Base-by-base conservation (phyloP, 352 stramenopile genomes). In the Phytophthora sansomeana region DNA sequence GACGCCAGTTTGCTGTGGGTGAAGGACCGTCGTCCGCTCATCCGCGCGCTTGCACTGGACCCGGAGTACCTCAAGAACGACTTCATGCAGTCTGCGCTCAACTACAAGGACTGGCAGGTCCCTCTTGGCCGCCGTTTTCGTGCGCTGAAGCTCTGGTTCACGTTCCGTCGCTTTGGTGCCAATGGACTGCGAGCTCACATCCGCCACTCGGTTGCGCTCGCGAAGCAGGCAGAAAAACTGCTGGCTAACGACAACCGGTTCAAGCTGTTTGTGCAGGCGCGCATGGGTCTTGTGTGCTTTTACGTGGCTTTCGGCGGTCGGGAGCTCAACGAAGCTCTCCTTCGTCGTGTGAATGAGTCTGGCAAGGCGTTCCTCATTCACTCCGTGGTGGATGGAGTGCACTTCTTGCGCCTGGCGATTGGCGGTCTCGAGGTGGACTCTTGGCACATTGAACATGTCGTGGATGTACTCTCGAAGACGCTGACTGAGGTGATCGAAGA, bases 101-200 rank as follows among this genome's bases (percentile, higher is more conserved):
- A 91, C 54, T 91, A 88, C 71, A 88, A 91, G 48, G 81, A 93
- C 72, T 93, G 84, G 81, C 85, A 93, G 51, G 75, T 93, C 24
- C 77, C 78, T 28, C 72, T 93, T n/a, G 81, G 83, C 7, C 76
- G 83, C 14, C 77, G 79, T n/a, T 93, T 92, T 65, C 79, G 81
- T 50, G 66, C 74, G 26, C 72, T 93, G 36, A 93, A 91, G 75
- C 66, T 91, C 29, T 93, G 77, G 75, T 91, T 90, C 58, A 86
- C 83, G 17, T 72, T 91, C 52, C 78, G 83, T 46, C 79, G 78
- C 50, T 85, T 91, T 33, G 85, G 85, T n/a, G 78, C 81, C 6
- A 61, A 61, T 24, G 83, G 81, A 2, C 65, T 93, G 13, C 80
- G 81, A 6, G 58, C 53, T 19, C 80, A 89, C 55, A 86, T 91